Percentiles rank a stretch among this genome's conserved stretches.
phyloP scores from a whole-genome alignment of 352 stramenopile genomes.

The Phytophthora tentaculata region DNA sequence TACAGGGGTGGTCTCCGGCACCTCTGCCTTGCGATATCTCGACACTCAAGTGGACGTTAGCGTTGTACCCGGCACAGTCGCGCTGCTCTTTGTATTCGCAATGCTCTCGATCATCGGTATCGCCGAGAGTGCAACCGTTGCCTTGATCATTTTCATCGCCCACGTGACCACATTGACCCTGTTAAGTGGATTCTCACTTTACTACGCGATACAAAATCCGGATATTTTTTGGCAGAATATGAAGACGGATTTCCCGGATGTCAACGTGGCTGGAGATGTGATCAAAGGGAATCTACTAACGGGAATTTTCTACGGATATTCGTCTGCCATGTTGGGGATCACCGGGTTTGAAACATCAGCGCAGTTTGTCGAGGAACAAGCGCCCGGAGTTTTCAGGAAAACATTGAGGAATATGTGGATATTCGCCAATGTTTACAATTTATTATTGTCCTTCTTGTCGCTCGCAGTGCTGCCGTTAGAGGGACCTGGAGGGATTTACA shows the following conservation, averaged over 20 bases:
- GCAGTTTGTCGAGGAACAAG: conserved; percentile 93
- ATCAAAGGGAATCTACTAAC: conserved; percentile 66
- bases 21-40: conserved; percentile 67
- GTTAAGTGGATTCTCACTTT: conserved; percentile 62
- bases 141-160: conserved; percentile 83
- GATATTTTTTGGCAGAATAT: conserved; percentile 72
- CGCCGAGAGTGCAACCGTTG: conserved; percentile 84
- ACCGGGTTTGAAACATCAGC: conserved; percentile 92
- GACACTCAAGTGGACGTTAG: conserved; percentile 56
- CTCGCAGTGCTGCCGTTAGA: conserved; percentile 83
- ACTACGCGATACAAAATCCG: conserved; percentile 69
- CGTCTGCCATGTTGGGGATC: conserved; percentile 90
- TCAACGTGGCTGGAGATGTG: conserved; percentile 41
- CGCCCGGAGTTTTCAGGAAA: conserved; percentile 82
- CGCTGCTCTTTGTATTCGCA: conserved; percentile 85
- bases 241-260: conserved; percentile 61
- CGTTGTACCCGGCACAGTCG: conserved; percentile 50
- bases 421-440: conserved; percentile 89
- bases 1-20: conserved; percentile 80
- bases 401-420: conserved; percentile 88
- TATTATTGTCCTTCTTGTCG: conserved; percentile 82
- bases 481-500: conserved; percentile 64
- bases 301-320: conserved; percentile 83
- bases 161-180: conserved; percentile 85
- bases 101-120: conserved; percentile 87